These are phyloP conservation scores for Aegle marmelos DNA, from an alignment of 345 rosid species.

Conservation along the genomic window DNA sequence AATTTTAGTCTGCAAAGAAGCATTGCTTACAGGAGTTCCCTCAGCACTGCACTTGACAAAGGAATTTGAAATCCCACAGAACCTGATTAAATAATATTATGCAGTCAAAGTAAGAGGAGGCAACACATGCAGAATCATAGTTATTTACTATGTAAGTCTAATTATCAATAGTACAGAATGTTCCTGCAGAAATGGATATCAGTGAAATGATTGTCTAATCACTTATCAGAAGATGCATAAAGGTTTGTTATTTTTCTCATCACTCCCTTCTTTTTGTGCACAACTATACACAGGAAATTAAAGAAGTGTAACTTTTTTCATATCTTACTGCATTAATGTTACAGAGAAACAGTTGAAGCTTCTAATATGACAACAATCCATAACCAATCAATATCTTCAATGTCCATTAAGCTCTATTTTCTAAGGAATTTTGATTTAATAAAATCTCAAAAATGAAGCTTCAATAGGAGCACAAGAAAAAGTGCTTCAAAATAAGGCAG, in stretches of 20 bases:
- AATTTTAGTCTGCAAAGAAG: constrained; percentile 33
- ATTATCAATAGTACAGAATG: neutral
- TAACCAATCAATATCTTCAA: neutral
- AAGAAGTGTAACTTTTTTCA: neutral
- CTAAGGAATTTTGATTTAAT: neutral
- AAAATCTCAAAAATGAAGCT: neutral
- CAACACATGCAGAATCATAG: neutral
- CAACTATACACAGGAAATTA: neutral
- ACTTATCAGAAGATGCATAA: neutral
- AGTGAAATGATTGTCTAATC: neutral
- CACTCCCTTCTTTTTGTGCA: neutral
- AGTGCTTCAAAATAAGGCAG: neutral
- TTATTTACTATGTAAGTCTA: neutral
- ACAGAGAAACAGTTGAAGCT: neutral
- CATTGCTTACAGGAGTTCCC: constrained; percentile 33
- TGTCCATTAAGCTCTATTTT: neutral
- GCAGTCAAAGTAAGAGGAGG: neutral
- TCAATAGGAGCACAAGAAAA: neutral
- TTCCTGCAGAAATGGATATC: neutral
- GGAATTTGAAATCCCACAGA: constrained; percentile 70
- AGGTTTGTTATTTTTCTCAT: neutral
- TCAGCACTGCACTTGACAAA: constrained; percentile 55
- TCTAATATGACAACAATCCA: neutral
- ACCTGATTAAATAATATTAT: constrained; percentile 43
- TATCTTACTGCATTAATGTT: neutral